Conservation (phyloP, 83 land plant species). For the Larix sibirica region DNA sequence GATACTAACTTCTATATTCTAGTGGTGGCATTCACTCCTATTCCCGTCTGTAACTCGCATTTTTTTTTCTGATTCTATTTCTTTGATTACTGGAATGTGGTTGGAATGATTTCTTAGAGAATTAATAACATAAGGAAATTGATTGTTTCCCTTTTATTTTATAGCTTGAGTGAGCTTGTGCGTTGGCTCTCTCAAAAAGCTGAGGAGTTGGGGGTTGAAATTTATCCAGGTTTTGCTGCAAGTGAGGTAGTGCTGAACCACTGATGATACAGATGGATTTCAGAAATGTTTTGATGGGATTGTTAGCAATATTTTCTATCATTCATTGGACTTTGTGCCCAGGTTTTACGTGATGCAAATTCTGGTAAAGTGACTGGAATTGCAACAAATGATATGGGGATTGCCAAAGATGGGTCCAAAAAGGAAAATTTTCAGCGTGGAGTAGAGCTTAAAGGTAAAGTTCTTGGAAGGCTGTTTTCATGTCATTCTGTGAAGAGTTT, state of each 20-base stretch:
- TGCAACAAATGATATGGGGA: constrained; percentile 97
- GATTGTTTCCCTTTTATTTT: constrained; percentile 16
- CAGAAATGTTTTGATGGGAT: background rate
- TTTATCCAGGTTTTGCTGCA: constrained; percentile 99
- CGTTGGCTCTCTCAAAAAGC: constrained; percentile 91
- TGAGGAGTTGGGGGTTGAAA: constrained; percentile 94
- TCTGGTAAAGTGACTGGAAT: constrained; percentile 67
- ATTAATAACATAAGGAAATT: background rate
- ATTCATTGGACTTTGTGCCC: constrained; percentile 9
- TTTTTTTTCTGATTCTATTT: background rate
- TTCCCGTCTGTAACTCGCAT: background rate
- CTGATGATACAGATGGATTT: background rate
- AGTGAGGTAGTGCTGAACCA: constrained; percentile 68
- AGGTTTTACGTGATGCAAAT: constrained; percentile 76
- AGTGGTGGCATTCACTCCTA: too few relatives aligned
- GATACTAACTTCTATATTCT: background rate
- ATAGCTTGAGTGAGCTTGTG: constrained; percentile 93
- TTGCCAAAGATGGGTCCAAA: constrained; percentile 84
- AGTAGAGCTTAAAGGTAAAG: constrained; percentile 81
- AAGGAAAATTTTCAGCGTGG: constrained; percentile 89
- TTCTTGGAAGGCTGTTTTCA: background rate
- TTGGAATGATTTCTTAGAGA: background rate
- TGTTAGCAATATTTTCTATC: too few relatives aligned
- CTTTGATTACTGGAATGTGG: background rate
- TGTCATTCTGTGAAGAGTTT: background rate